These are phyloP conservation scores for Entomophthora muscae DNA, from an alignment of 371 early-diverging fungal genomes.

Conservation along the genomic window DNA sequence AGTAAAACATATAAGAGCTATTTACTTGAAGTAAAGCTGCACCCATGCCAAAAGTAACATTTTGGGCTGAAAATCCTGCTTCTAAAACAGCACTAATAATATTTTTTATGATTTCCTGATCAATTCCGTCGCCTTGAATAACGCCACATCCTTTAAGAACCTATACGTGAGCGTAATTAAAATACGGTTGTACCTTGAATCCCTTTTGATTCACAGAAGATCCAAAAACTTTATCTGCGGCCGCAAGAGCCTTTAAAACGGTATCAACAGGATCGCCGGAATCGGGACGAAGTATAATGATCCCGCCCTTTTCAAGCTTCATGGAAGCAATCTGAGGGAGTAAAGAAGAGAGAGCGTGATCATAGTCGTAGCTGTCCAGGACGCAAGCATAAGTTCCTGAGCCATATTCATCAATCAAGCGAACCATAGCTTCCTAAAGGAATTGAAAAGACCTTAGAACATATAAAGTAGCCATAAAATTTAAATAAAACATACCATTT, in stretches of 20 bases:
- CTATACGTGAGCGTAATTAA: not conserved
- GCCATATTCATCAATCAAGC: constrained; percentile 44
- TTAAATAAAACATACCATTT: constrained; percentile 17
- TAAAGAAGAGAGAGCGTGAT: constrained; percentile 41
- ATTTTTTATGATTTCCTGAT: constrained; percentile 17
- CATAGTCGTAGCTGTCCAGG: constrained; percentile 59
- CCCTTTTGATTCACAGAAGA: constrained; percentile 40
- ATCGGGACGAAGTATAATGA: constrained; percentile 63
- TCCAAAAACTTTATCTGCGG: constrained; percentile 56
- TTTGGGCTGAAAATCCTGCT: constrained; percentile 41
- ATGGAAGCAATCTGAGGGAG: constrained; percentile 33
- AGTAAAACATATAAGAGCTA: not conserved
- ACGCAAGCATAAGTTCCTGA: constrained; percentile 56
- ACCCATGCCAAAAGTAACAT: constrained; percentile 73
- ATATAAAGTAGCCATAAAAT: too few species aligned
- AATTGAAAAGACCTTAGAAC: too few species aligned
- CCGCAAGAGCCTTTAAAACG: constrained; percentile 25
- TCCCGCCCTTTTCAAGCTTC: constrained; percentile 42
- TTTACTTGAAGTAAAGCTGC: constrained; percentile 34
- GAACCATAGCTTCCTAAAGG: constrained; percentile 18
- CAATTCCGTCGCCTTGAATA: constrained; percentile 71
- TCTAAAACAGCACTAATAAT: constrained; percentile 33
- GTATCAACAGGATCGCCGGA: constrained; percentile 59
- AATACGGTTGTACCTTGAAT: constrained; percentile 22
- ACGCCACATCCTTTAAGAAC: constrained; percentile 32